Conservation (phyloP, 495 filamentous ascomycete genomes). For the Xylaria castorea region DNA sequence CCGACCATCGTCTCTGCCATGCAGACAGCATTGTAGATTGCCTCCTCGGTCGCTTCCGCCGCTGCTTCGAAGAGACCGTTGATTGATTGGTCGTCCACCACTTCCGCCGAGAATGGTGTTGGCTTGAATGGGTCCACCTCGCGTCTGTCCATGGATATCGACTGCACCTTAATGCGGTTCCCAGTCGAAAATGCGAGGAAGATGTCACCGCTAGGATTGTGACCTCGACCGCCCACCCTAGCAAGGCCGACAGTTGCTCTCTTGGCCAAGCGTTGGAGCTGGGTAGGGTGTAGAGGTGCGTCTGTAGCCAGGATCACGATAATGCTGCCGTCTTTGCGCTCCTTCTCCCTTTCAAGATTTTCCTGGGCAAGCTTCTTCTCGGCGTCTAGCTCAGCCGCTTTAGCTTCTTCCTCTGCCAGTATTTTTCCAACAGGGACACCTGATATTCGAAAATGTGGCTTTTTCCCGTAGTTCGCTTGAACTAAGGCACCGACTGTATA, state of each 20-base stretch:
- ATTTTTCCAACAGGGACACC: slow-evolving; percentile 59
- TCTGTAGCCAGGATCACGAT: slow-evolving; percentile 60
- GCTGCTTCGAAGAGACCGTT: slow-evolving; percentile 57
- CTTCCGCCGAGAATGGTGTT: slow-evolving; percentile 43
- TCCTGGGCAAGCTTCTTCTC: slow-evolving; percentile 36
- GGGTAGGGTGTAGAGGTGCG: slow-evolving; percentile 53
- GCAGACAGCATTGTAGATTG: slow-evolving; percentile 59
- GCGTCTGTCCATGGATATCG: slow-evolving; percentile 37
- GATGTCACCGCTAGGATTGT: slow-evolving; percentile 59
- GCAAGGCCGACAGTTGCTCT: slow-evolving; percentile 59
- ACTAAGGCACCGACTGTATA: slow-evolving; percentile 60
- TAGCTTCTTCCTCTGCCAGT: slow-evolving; percentile 41
- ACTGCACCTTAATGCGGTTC: slow-evolving; percentile 48
- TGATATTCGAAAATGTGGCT: slow-evolving; percentile 51
- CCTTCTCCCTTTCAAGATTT: slow-evolving; percentile 41
- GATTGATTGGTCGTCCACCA: slow-evolving; percentile 57
- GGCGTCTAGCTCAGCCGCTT: slow-evolving; percentile 33
- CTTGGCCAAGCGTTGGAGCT: slow-evolving; percentile 60
- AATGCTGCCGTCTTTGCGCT: slow-evolving; percentile 60
- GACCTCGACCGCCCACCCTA: slow-evolving; percentile 55
- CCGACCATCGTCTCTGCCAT: slow-evolving; percentile 58
- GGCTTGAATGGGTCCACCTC: slow-evolving; percentile 44
- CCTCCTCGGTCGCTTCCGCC: slow-evolving; percentile 59
- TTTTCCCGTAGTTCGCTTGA: slow-evolving; percentile 59
- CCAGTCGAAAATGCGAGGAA: slow-evolving; percentile 62